Percentiles rank a stretch among this genome's conserved stretches.
phyloP scores from a whole-genome alignment of 106 monocot species.

The Gastrodia elata region DNA sequence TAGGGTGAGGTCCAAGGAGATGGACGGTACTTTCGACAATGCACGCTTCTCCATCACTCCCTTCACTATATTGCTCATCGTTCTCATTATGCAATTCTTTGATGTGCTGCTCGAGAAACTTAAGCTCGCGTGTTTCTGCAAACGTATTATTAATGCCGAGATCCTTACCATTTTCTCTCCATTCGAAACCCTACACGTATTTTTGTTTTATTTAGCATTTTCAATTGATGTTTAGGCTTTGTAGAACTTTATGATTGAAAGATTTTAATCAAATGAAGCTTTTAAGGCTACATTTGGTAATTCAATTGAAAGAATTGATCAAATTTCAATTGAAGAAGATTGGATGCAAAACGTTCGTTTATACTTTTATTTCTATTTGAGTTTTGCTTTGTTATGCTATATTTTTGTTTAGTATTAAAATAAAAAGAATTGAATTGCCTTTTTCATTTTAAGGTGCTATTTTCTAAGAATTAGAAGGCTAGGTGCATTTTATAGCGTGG shows the following conservation, averaged over 20 bases:
- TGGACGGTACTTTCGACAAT: conserved; percentile 3
- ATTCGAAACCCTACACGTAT: neutral
- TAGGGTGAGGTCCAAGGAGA: neutral
- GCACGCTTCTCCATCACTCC: neutral
- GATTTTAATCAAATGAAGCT: neutral
- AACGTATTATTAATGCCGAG: neutral
- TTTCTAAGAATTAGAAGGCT: neutral
- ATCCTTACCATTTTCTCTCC: neutral
- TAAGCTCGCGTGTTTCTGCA: neutral
- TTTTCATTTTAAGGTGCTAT: neutral
- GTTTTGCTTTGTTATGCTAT: neutral
- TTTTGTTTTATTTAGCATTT: neutral
- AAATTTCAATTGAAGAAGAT: too few relatives aligned
- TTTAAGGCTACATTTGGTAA: neutral
- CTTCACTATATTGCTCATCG: neutral
- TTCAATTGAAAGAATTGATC: too few relatives aligned
- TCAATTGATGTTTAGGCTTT: neutral
- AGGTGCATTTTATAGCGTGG: neutral
- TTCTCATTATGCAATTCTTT: neutral
- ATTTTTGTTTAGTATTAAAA: neutral
- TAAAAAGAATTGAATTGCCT: neutral
- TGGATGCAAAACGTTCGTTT: neutral
- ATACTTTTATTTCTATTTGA: neutral
- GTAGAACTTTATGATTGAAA: neutral
- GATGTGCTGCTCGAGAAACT: conserved; percentile 5